Percentiles rank a stretch among this genome's conserved stretches.
phyloP scores from a whole-genome alignment of 2,329 filamentous ascomycete species.

The Calonectria ilicicola region DNA sequence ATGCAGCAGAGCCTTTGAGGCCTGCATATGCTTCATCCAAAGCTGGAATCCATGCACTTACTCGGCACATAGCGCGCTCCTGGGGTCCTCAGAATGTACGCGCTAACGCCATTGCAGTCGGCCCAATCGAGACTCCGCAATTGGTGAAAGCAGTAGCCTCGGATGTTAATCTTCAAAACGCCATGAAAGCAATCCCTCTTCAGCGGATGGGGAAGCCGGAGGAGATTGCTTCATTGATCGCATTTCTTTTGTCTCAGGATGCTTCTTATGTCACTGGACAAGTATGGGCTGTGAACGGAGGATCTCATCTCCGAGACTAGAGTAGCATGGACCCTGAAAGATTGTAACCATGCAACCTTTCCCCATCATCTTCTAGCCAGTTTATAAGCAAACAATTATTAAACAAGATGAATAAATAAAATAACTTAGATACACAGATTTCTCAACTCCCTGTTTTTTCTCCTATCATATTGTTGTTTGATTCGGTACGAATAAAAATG shows the following conservation, averaged over 20 bases:
- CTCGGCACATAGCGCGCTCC: background rate
- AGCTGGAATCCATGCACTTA: background rate
- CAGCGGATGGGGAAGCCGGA: background rate
- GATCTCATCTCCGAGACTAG: background rate
- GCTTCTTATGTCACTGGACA: background rate
- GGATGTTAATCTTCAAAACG: background rate
- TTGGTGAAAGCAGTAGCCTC: background rate
- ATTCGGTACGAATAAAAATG: too few species aligned
- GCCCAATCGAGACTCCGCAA: background rate
- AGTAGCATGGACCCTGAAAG: too few species aligned
- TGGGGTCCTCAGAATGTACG: background rate
- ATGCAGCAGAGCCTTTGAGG: background rate
- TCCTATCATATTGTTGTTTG: too few species aligned
- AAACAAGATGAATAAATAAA: too few species aligned
- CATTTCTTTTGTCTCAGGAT: background rate
- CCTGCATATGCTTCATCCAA: background rate
- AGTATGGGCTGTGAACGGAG: background rate
- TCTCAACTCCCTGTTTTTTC: too few species aligned
- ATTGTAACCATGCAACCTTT: too few species aligned
- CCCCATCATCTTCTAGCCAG: too few species aligned
- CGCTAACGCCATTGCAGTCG: background rate
- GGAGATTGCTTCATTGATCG: background rate
- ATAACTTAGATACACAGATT: too few species aligned
- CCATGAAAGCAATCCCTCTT: background rate
- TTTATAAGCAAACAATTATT: too few species aligned